These are phyloP conservation scores for Tilletiopsis washingtonensis DNA, from an alignment of 1,284 basidiomycete genomes.

Conservation along the genomic window DNA sequence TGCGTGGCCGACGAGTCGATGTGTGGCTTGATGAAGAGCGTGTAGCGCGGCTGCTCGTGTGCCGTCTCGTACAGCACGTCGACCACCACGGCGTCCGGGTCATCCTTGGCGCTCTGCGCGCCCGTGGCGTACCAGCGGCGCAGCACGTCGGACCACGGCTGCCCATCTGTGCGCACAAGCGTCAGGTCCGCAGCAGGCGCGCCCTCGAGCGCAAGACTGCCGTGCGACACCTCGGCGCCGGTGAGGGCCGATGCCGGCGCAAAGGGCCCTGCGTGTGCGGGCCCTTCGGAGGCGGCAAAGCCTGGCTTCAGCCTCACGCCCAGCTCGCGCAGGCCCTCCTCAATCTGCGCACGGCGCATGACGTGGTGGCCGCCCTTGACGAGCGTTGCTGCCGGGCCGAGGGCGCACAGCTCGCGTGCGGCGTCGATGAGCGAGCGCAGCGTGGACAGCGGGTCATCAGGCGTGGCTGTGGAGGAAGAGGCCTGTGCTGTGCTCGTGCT, in stretches of 20 bases:
- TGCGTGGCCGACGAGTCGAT: conserved; percentile 54
- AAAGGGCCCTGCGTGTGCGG: too few species aligned
- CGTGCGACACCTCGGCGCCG: conserved; percentile 3
- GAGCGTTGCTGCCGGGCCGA: conserved; percentile 60
- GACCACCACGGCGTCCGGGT: conserved; percentile 45
- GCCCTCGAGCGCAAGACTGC: too few species aligned
- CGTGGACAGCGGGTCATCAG: background rate
- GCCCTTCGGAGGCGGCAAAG: background rate
- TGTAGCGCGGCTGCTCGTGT: background rate
- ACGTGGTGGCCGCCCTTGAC: conserved; percentile 79
- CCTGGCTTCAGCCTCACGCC: too few species aligned
- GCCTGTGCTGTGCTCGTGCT: background rate
- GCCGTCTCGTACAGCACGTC: conserved; percentile 57
- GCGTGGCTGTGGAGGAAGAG: background rate
- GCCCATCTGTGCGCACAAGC: conserved; percentile 12
- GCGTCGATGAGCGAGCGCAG: conserved; percentile 46
- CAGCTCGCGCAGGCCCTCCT: conserved; percentile 4
- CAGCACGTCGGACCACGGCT: conserved; percentile 17
- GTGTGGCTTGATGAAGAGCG: conserved; percentile 30
- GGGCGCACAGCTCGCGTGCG: conserved; percentile 54
- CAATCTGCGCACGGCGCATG: conserved; percentile 10
- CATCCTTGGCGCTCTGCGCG: conserved; percentile 10
- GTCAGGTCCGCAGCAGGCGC: conserved; percentile 1
- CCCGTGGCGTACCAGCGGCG: conserved; percentile 62
- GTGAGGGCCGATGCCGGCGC: background rate